Evolutionary conservation across 768 basidiomycete species (phyloP), one percentile per base, ranked within the genome.

Genomic region (Leccinum boreale): DNA sequence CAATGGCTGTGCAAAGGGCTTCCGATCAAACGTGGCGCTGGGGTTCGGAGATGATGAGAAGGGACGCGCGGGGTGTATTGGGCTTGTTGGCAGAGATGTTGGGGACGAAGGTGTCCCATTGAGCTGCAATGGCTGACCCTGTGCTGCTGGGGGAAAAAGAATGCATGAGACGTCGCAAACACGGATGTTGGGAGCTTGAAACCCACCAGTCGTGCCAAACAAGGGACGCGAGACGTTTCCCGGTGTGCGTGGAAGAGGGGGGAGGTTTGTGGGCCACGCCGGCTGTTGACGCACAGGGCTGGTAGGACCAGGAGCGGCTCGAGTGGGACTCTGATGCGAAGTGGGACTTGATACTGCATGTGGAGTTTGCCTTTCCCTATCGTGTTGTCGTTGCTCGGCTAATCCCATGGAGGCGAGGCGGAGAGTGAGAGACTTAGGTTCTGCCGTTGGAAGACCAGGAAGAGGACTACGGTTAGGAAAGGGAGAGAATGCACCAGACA

Each of bases 351-450:
- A 48, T 12, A 19, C 21, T 42, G 52, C 58, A 28, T 61, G 53
- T 7, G 48, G 64, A 24, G 50, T 42, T 19, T 67, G 57, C 39
- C 19, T 47, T 26, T 68, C 46, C 31, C 47, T 62, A 17, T 63
- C 63, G 28, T 58, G 59, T 28, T 62, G 60, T 29, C 58, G 63
- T 21, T 69, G 68, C 39, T 65, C 67, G 19, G 50, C 52, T 23
- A 74, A 53, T 15, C 63, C 58, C 44, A 69, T 61, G 6, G 71
- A 60, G 26, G 74, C 74, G 53, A 75, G 63, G 50, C 73, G 75
- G 19, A 72, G 65, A 3, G 74, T 72, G 47, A 72, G 64, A 17
- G 70, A 73, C 57, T 56, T 70, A 15, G 61, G 63, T 35, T 59
- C 64, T 31, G 52, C 31, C 7, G 33, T 11, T n/a, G 61, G 14